These are phyloP conservation scores for Kazachstania taianensis DNA, from an alignment of 805 yeast genomes.

Conservation along the genomic window DNA sequence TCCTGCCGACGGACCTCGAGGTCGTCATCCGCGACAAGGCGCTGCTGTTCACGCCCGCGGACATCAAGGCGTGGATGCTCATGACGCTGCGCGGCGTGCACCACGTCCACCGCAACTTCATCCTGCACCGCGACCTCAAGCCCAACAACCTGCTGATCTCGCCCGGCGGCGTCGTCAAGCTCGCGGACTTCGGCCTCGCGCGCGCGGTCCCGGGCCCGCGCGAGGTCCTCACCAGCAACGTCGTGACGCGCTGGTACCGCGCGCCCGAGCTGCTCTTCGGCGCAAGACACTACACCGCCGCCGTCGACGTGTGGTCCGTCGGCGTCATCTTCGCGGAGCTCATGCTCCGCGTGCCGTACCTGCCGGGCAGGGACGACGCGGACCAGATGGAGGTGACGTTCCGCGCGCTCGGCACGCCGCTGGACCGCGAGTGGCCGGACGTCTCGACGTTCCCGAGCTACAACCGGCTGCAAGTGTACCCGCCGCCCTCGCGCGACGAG, in stretches of 20 bases:
- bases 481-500: conserved; percentile 75
- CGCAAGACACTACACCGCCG: conserved; percentile 77
- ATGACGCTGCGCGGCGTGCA: conserved; percentile 93
- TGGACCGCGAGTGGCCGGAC: conserved; percentile 85
- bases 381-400: conserved; percentile 92
- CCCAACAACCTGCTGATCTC: conserved; percentile 85
- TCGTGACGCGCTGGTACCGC: conserved; percentile 95
- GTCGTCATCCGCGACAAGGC: conserved; percentile 73
- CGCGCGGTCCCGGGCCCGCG: conserved; percentile 70
- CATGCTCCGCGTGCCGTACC: conserved; percentile 88
- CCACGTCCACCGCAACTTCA: conserved; percentile 87
- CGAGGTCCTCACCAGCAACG: conserved; percentile 79
- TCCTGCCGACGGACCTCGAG: conserved; percentile 85
- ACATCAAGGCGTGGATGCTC: conserved; percentile 84
- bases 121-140: conserved; percentile 86
- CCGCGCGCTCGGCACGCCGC: conserved; percentile 92
- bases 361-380: conserved; percentile 84
- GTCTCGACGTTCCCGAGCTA: conserved; percentile 72
- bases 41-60: conserved; percentile 71
- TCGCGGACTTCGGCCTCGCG: conserved; percentile 97
- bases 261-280: conserved; percentile 92
- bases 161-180: conserved; percentile 77
- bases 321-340: conserved; percentile 94
- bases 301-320: conserved; percentile 92
- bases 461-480: conserved; percentile 63